A percentile compares a stretch with the other conserved stretches of the same genome.
Conservation (phyloP, 352 stramenopile genomes). For the Pythium angustatum region DNA sequence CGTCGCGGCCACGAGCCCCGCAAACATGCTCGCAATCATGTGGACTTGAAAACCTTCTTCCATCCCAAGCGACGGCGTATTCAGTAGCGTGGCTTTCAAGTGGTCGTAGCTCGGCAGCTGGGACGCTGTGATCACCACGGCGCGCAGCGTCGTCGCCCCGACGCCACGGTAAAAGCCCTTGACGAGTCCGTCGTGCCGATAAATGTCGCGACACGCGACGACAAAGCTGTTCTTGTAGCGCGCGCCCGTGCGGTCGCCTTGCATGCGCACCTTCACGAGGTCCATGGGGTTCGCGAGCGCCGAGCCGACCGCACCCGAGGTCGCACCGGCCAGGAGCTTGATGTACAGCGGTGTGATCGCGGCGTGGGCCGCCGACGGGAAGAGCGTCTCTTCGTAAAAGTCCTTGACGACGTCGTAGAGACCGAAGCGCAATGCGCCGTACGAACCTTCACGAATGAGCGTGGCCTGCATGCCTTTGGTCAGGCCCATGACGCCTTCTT, state of each 20-base stretch:
- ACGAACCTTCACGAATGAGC: conserved; percentile 68
- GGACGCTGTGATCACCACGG: conserved; percentile 70
- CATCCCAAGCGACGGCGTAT: conserved; percentile 36
- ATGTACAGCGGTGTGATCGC: conserved; percentile 59
- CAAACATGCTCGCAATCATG: conserved; percentile 72
- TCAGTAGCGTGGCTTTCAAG: conserved; percentile 68
- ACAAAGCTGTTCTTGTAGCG: conserved; percentile 67
- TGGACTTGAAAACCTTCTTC: conserved; percentile 66
- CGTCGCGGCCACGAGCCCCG: conserved; percentile 66
- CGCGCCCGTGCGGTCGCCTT: conserved; percentile 58
- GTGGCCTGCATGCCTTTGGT: conserved; percentile 66
- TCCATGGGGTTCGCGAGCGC: conserved; percentile 80
- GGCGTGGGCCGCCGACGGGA: conserved; percentile 36
- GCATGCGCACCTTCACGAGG: conserved; percentile 79
- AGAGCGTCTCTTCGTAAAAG: conserved; percentile 56
- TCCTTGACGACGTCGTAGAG: conserved; percentile 81
- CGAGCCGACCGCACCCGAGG: conserved; percentile 59
- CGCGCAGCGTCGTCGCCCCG: conserved; percentile 63
- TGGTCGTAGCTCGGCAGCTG: conserved; percentile 83
- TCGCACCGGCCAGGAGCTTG: conserved; percentile 66
- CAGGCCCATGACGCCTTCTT: conserved; percentile 60
- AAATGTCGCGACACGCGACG: conserved; percentile 67
- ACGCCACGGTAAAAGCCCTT: conserved; percentile 74
- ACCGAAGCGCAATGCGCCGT: conserved; percentile 78
- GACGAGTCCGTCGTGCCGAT: conserved; percentile 55